A percentile compares a stretch with the other conserved stretches of the same genome.
Conservation (phyloP, 768 basidiomycete species). For the Tremella yokohamensis region DNA sequence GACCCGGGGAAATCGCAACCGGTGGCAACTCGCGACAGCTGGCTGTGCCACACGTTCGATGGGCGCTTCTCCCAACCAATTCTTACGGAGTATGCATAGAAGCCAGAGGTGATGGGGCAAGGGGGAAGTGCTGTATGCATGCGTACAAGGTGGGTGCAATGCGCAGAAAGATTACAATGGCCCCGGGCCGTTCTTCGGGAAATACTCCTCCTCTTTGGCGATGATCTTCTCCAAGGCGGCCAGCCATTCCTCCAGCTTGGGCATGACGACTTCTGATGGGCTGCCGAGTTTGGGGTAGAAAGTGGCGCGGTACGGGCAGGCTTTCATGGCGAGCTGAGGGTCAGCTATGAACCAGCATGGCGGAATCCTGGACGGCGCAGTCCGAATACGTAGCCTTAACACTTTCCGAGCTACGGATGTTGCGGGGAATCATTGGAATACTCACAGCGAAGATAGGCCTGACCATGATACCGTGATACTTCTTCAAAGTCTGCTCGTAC, state of each 20-base stretch:
- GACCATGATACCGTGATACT: slow-evolving; percentile 65
- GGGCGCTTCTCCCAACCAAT: too few relatives aligned
- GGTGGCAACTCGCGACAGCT: too few relatives aligned
- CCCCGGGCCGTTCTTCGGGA: slow-evolving; percentile 15
- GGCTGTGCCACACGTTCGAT: too few relatives aligned
- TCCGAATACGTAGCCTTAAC: too few relatives aligned
- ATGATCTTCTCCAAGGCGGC: slow-evolving; percentile 58
- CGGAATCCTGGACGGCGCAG: too few relatives aligned
- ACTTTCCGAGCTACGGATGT: too few relatives aligned
- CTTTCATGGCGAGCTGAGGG: slow-evolving; percentile 66
- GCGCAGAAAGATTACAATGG: background rate
- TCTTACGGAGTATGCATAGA: too few relatives aligned
- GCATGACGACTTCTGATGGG: slow-evolving; percentile 55
- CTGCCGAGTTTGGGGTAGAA: slow-evolving; percentile 61
- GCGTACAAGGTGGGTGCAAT: too few relatives aligned
- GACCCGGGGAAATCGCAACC: too few relatives aligned
- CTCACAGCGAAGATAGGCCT: slow-evolving; percentile 59
- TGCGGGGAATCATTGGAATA: slow-evolving; percentile 14
- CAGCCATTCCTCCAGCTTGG: slow-evolving; percentile 59
- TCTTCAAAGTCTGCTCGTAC: slow-evolving; percentile 77
- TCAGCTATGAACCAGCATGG: background rate
- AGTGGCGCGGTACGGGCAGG: slow-evolving; percentile 61
- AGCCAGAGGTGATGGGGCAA: too few relatives aligned
- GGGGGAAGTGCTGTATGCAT: too few relatives aligned
- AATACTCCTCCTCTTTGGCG: slow-evolving; percentile 55